Percentiles rank a stretch among this genome's conserved stretches.
Evolutionary conservation across 371 early-diverging fungal genomes (phyloP).

Genomic region (Dinochytrium kinnereticum): DNA sequence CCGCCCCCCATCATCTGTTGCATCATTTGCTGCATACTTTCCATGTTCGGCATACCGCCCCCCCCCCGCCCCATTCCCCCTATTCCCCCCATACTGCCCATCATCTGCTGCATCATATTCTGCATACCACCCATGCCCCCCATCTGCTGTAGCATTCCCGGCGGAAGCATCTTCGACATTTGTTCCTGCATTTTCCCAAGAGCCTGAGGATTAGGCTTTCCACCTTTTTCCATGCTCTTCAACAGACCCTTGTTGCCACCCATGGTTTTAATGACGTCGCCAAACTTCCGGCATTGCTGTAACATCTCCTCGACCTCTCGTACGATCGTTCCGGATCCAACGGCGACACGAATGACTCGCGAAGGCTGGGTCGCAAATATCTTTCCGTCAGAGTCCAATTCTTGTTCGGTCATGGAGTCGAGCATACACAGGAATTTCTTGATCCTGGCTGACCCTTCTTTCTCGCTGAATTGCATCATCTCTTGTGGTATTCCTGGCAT

Average conservation of each 20-base stretch:
- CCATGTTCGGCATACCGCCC: slow-evolving; percentile 28
- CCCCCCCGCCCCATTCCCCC: slow-evolving; percentile 27
- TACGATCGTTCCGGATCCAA: slow-evolving; percentile 88
- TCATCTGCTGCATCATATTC: slow-evolving; percentile 48
- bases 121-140: slow-evolving; percentile 77
- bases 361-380: slow-evolving; percentile 80
- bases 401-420: slow-evolving; percentile 96
- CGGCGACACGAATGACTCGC: slow-evolving; percentile 87
- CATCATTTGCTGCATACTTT: slow-evolving; percentile 70
- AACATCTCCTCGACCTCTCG: slow-evolving; percentile 89
- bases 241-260: slow-evolving; percentile 91
- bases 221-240: slow-evolving; percentile 61
- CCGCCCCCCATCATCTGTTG: slow-evolving; percentile 74
- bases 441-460: slow-evolving; percentile 78
- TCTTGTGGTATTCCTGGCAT: slow-evolving; percentile 93
- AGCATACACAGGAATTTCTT: slow-evolving; percentile 94
- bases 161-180: slow-evolving; percentile 74
- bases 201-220: slow-evolving; percentile 28
- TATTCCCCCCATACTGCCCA: slow-evolving; percentile 17
- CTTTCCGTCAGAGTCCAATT: slow-evolving; percentile 93
- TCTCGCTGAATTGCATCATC: slow-evolving; percentile 74
- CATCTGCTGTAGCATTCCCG: slow-evolving; percentile 57
- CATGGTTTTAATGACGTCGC: slow-evolving; percentile 95
- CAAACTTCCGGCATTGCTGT: slow-evolving; percentile 81
- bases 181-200: slow-evolving; percentile 70